Conservation (phyloP, 2,329 filamentous ascomycete genomes). For the Xylariaceae sp. region DNA sequence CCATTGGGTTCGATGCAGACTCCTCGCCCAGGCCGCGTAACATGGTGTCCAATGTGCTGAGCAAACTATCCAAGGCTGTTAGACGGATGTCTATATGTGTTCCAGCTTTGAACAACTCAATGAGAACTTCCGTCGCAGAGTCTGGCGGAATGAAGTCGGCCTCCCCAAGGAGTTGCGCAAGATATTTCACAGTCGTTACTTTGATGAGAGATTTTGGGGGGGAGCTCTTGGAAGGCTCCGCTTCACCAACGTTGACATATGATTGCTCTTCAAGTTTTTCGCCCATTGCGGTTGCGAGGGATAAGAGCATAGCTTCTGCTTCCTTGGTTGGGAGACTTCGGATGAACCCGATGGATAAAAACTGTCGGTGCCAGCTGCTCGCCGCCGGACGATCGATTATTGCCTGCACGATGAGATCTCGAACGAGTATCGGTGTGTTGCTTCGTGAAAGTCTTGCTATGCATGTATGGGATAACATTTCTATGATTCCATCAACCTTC, state of each 20-base stretch:
- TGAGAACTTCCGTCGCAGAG: slow-evolving; percentile 10
- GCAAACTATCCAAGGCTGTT: slow-evolving; percentile 9
- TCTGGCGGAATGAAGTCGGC: slow-evolving; percentile 12
- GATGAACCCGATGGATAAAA: slow-evolving; percentile 12
- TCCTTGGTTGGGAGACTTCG: slow-evolving; percentile 10
- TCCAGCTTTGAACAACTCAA: slow-evolving; percentile 11
- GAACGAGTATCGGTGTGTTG: slow-evolving; percentile 7
- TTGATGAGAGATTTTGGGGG: slow-evolving; percentile 13
- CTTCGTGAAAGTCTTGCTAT: slow-evolving; percentile 5
- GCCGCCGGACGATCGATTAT: slow-evolving; percentile 14
- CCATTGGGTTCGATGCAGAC: slow-evolving; percentile 9
- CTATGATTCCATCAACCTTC: slow-evolving; percentile 1
- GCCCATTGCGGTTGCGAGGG: slow-evolving; percentile 11
- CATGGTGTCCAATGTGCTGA: slow-evolving; percentile 9
- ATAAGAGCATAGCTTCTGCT: slow-evolving; percentile 12
- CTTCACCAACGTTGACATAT: slow-evolving; percentile 13
- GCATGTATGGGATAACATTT: slow-evolving; percentile 2
- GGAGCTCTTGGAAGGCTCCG: slow-evolving; percentile 4
- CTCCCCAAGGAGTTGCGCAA: slow-evolving; percentile 14
- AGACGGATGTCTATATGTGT: slow-evolving; percentile 14
- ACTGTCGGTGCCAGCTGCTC: slow-evolving; percentile 15
- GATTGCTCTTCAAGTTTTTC: slow-evolving; percentile 16
- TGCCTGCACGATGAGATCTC: slow-evolving; percentile 6
- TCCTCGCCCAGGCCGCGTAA: slow-evolving; percentile 1
- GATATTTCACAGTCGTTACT: slow-evolving; percentile 14